Percentiles rank a stretch among this genome's conserved stretches.
These are phyloP conservation scores for Amoeboaphelidium protococcarum DNA, from an alignment of 371 early-diverging fungal genomes.

Conservation along the genomic window DNA sequence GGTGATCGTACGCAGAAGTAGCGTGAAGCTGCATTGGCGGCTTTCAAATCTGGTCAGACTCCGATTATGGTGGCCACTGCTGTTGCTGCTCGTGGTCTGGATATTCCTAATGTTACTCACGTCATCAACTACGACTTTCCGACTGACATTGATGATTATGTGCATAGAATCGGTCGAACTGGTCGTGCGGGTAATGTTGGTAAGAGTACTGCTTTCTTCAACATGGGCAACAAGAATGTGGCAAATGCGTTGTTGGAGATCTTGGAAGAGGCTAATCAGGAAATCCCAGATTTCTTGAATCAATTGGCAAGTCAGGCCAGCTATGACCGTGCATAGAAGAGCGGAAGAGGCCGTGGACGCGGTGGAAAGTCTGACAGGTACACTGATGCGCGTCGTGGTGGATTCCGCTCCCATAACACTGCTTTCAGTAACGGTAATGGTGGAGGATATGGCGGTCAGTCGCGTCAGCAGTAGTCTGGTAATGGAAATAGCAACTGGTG, in stretches of 20 bases:
- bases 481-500: too few relatives aligned
- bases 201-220: slow-evolving; percentile 42
- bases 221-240: slow-evolving; percentile 15
- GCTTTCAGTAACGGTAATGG: slow-evolving; percentile 5
- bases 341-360: slow-evolving; percentile 9
- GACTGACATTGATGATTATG: slow-evolving; percentile 87
- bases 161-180: slow-evolving; percentile 97
- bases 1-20: slow-evolving; percentile 89
- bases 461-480: too few relatives aligned
- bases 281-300: slow-evolving; percentile 30
- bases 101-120: slow-evolving; percentile 81
- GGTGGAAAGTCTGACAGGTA: slow-evolving; percentile 5
- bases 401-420: too few relatives aligned
- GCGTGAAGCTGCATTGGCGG: slow-evolving; percentile 73
- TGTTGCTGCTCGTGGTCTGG: slow-evolving; percentile 96
- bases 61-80: slow-evolving; percentile 96
- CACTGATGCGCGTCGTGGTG: slow-evolving; percentile 3
- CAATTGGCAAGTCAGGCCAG: background rate
- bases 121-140: slow-evolving; percentile 96
- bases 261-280: slow-evolving; percentile 45
- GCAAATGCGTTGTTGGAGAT: slow-evolving; percentile 38
- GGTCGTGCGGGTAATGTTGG: slow-evolving; percentile 74
- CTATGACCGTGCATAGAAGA: slow-evolving; percentile 1
- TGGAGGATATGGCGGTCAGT: slow-evolving; percentile 3
- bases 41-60: slow-evolving; percentile 68